Evolutionary conservation across 768 basidiomycete genomes (phyloP), one percentile per base, ranked within the genome.

Genomic region (Trametes elegans): DNA sequence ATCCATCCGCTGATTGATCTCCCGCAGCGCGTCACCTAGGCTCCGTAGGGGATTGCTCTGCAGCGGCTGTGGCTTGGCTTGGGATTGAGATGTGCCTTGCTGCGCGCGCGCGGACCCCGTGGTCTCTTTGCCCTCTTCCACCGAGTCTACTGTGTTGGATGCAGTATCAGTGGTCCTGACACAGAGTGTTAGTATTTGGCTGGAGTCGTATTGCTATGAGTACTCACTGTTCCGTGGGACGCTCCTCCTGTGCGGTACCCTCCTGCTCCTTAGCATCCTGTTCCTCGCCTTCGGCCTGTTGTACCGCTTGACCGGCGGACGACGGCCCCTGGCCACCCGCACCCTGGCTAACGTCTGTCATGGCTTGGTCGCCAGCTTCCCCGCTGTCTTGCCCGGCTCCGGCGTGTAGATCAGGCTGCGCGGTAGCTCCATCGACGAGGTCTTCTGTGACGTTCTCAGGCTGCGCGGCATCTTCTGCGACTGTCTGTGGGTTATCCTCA

Each of bases 1-100:
- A 54, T 94, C 84, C 60, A 93, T 83, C n/a, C 87, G 84, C 57
- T 88, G 83, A 44, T 80, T 84, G 49, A 95, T 87, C 62, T 95
- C 88, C 60, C 87, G 82, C 47, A 91, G 69, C 0, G 88, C 80
- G 64, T 97, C 93, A 27, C 93, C 93, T 2, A 94, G 82, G 59
- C 83, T 88, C 45, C 93, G 90, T 32, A 85, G 70, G 4, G 86
- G 83, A 61, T 89, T 84, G 28, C 29, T 71, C 68, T 54, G 71
- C 69, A 31, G 74, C 58, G 23, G 71, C 71, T 36, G 76, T 58
- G 31, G n/a, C 27, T 47, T 58, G 29, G 16, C 23, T 36, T 53
- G 51, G 14, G 43, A 42, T 0, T 62, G 49, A 7, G 62, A 53
- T 26, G 53, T 58, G 16, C 62, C 61, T 26, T 61, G 58, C 19